Percentiles rank a stretch among this genome's conserved stretches.
Conservation (phyloP, 257 asterid species). For the Nyctanthes arbortristis region DNA sequence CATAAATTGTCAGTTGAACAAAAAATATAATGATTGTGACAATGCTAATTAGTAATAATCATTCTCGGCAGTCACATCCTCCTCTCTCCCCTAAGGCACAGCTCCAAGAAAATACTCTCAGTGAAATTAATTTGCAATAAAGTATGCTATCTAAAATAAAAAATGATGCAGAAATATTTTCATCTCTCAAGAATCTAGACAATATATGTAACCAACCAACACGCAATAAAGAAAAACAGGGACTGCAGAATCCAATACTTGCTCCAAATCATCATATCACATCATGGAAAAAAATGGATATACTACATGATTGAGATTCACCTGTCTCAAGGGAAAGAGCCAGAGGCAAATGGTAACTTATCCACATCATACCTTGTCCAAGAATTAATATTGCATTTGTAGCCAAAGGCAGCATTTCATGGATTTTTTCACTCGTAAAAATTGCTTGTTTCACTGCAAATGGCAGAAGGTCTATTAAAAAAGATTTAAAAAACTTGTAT, state of each 20-base stretch:
- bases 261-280: not conserved
- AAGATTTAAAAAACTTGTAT: conserved; percentile 7
- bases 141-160: not conserved
- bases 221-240: conserved; percentile 13
- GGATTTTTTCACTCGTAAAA: conserved; percentile 74
- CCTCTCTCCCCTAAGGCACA: conserved; percentile 3
- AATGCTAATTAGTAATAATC: not conserved
- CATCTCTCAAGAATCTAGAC: conserved; percentile 6
- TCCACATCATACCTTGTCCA: conserved; percentile 66
- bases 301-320: not conserved
- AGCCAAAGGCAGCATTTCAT: conserved; percentile 62
- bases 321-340: not conserved
- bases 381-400: conserved; percentile 66
- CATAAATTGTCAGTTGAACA: conserved; percentile 10
- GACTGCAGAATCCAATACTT: not conserved
- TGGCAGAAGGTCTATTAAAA: not conserved
- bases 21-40: conserved; percentile 5
- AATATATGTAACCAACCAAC: conserved; percentile 9
- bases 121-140: conserved; percentile 9
- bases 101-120: not conserved
- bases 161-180: not conserved
- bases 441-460: conserved; percentile 61
- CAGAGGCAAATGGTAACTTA: conserved; percentile 7
- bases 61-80: not conserved
- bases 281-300: not conserved